Base-by-base conservation (phyloP, 768 basidiomycete genomes). In the Phlegmacium glaucopus region DNA sequence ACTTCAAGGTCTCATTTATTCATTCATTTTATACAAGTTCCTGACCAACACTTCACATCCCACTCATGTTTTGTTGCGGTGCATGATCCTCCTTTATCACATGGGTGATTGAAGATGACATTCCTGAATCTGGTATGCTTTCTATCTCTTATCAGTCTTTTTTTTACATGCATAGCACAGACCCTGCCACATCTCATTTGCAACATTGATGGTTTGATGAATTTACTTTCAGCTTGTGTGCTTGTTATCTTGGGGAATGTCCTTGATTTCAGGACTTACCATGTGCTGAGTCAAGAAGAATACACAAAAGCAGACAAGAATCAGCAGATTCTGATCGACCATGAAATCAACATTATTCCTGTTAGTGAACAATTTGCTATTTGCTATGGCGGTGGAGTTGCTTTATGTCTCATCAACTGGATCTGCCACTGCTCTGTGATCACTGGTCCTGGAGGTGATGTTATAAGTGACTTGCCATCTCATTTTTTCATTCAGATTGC, bases 1-100 rank as follows among this genome's bases (percentile, higher is more conserved):
- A 8, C 34, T 45, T 4, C 26, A 18, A 9, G 48, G 53, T 11
- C 9, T 50, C 11, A 45, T 57, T 1, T 53, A 57, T 29, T 22
- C 42, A 2, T 57, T 57, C 27, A 43, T 52, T 1, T 9, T 50
- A 4, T 16, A 48, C 18, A 7, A 39, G 9, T 52, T 45, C 28
- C 9, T 57, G 7, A 54, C 56, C n/a, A 57, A 57, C 40, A 57
- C 28, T 18, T 13, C 37, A 8, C 56, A 57, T 46, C 44, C 43
- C 4, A 35, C 56, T 32, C 39, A 28, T 9, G 4, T 36, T 4
- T 27, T 54, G 18, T 25, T 54, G 9, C 45, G 45, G 1, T 50
- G 53, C 7, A 52, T 57, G 32, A 16, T 52, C 4, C 11, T 50
- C 4, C 47, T 57, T 18, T 57, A 44, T 28, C 42, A 49, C n/a